Evolutionary conservation across 371 early-diverging fungal species (phyloP).

Genomic region (Nosema muscidifuracis): DNA sequence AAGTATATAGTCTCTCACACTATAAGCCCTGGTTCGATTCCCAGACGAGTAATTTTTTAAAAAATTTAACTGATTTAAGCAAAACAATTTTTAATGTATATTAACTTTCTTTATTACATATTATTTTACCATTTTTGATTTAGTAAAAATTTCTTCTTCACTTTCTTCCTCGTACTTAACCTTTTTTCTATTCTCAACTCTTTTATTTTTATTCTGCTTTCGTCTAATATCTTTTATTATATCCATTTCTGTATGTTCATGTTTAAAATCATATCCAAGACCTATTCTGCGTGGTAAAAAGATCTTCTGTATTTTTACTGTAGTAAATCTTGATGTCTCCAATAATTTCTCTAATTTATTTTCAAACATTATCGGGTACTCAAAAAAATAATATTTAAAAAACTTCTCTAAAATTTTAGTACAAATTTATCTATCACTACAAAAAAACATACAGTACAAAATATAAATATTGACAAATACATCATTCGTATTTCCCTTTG

Average conservation of each 20-base stretch:
- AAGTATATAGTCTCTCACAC: no score
- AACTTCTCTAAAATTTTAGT: not conserved
- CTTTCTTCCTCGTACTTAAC: not conserved
- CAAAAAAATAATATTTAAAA: not conserved
- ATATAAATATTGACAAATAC: conserved; percentile 2
- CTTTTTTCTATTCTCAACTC: not conserved
- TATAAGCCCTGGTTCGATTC: no score
- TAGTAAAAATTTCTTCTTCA: not conserved
- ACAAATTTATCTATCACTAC: conserved; percentile 27
- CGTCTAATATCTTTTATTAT: not conserved
- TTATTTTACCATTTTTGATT: conserved; percentile 4
- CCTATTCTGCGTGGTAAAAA: conserved; percentile 32
- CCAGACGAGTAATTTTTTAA: no score
- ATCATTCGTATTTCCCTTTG: conserved; percentile 23
- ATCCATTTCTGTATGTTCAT: not conserved
- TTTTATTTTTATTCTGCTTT: not conserved
- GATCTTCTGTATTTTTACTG: conserved; percentile 2
- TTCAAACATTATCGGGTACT: not conserved
- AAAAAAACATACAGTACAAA: conserved; percentile 1
- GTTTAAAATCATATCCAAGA: conserved; percentile 28
- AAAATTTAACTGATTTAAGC: no score
- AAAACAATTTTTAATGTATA: no score
- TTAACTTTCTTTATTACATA: no score
- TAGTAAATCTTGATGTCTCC: conserved; percentile 22
- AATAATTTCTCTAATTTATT: conserved; percentile 9